A percentile compares a stretch with the other conserved stretches of the same genome.
phyloP scores from a whole-genome alignment of 163 green algal species.

The Scenedesmus sp. region DNA sequence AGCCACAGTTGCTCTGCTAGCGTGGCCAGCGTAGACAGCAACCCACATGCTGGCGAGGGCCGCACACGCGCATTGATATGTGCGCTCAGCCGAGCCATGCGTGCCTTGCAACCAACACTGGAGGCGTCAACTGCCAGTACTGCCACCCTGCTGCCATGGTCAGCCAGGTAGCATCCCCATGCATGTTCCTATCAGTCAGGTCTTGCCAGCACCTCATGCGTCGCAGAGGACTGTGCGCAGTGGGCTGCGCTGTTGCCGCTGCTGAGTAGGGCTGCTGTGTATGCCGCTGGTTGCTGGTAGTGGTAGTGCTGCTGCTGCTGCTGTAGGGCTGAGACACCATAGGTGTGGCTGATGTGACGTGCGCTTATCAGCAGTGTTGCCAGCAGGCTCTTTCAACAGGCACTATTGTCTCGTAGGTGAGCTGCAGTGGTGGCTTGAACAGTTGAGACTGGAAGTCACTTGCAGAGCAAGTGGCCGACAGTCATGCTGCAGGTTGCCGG shows the following conservation, averaged over 20 bases:
- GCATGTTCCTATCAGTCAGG: constrained; percentile 74
- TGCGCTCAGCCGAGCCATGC: constrained; percentile 70
- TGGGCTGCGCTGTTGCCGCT: neutral
- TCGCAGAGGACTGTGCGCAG: constrained; percentile 67
- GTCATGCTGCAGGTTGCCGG: no score
- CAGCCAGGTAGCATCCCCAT: constrained; percentile 61
- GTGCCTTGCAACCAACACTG: constrained; percentile 78
- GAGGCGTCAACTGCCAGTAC: constrained; percentile 80
- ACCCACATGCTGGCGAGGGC: constrained; percentile 55
- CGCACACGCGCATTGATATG: constrained; percentile 70
- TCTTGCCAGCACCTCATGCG: constrained; percentile 79
- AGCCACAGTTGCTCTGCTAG: neutral
- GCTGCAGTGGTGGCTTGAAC: no score
- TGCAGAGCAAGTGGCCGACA: no score
- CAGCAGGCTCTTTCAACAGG: neutral
- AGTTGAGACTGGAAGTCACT: no score
- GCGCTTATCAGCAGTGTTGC: neutral
- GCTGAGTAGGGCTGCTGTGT: neutral
- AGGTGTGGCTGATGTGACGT: neutral
- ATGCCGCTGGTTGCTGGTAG: neutral
- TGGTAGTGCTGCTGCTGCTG: neutral
- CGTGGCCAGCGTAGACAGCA: neutral
- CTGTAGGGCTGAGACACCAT: neutral
- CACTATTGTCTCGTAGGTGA: neutral
- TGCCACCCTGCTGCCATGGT: constrained; percentile 67